Percentiles rank a stretch among this genome's conserved stretches.
Conservation (phyloP, 169 alveolate species). For the Amoebophrya sp. region DNA sequence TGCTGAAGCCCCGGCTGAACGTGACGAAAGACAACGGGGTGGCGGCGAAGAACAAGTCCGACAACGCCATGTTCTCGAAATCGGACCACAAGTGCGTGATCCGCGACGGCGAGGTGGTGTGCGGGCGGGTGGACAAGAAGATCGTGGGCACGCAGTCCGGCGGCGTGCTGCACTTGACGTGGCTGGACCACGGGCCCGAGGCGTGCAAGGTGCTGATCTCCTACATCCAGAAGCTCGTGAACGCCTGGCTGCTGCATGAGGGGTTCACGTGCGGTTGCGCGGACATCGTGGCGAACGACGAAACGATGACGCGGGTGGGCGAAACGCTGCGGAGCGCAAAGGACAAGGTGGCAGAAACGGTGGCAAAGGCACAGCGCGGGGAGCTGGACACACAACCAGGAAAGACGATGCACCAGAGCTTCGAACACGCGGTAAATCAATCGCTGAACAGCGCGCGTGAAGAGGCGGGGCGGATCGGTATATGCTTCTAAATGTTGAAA, state of each 20-base stretch:
- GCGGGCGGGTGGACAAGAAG: constrained; percentile 90
- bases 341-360: constrained; percentile 40
- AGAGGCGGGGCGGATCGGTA: constrained; percentile 49
- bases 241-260: constrained; percentile 89
- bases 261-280: constrained; percentile 98
- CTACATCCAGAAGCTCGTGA: constrained; percentile 83
- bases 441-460: constrained; percentile 92
- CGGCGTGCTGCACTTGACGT: constrained; percentile 89
- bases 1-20: constrained; percentile 44
- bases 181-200: constrained; percentile 97
- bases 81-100: constrained; percentile 43
- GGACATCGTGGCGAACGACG: constrained; percentile 90
- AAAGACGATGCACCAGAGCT: constrained; percentile 89
- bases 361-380: constrained; percentile 84
- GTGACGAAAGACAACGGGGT: neutral
- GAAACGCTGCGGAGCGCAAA: constrained; percentile 56
- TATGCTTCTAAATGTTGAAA: neutral
- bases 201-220: constrained; percentile 86
- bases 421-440: constrained; percentile 90
- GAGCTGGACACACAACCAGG: constrained; percentile 97
- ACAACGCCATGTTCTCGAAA: neutral
- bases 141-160: constrained; percentile 96
- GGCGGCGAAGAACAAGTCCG: neutral
- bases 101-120: constrained; percentile 81
- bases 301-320: constrained; percentile 69